A percentile compares a stretch with the other conserved stretches of the same genome.
These are phyloP conservation scores for Carex myosuroides DNA, from an alignment of 176 grass and related monocot species.

Conservation along the genomic window DNA sequence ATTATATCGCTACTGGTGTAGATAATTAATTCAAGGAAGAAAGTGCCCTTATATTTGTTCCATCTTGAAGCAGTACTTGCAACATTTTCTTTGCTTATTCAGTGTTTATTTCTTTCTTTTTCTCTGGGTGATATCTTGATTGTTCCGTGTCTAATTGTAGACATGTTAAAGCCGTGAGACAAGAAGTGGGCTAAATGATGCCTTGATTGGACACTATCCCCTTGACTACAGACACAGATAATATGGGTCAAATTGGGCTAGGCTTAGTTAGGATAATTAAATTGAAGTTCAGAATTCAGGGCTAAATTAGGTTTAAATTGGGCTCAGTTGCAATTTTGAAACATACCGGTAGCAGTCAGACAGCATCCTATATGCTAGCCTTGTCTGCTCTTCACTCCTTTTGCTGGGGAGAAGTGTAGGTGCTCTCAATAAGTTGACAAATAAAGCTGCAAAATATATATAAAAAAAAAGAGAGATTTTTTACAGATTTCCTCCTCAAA, in stretches of 20 bases:
- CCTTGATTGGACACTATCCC: background rate
- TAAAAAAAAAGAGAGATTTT: too few relatives aligned
- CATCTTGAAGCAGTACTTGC: too few relatives aligned
- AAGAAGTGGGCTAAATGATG: background rate
- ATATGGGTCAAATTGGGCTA: background rate
- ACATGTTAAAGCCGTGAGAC: background rate
- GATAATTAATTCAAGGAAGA: background rate
- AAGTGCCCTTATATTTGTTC: too few relatives aligned
- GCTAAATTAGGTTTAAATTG: background rate
- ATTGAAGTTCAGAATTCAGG: background rate
- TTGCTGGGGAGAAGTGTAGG: conserved; percentile 87
- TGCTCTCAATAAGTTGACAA: conserved; percentile 62
- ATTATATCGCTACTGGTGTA: background rate
- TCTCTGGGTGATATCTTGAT: background rate
- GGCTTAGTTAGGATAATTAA: background rate
- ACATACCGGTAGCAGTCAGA: conserved; percentile 74
- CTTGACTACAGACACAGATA: background rate
- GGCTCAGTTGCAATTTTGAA: background rate
- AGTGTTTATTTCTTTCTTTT: background rate
- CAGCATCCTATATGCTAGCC: conserved; percentile 81
- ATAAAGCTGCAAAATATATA: conserved; percentile 41
- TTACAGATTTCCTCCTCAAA: too few relatives aligned
- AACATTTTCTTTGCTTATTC: background rate
- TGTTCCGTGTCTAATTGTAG: background rate
- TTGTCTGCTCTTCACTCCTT: conserved; percentile 74